phyloP scores from a whole-genome alignment of 2,329 filamentous ascomycete genomes.

The Xylariaceae sp. region DNA sequence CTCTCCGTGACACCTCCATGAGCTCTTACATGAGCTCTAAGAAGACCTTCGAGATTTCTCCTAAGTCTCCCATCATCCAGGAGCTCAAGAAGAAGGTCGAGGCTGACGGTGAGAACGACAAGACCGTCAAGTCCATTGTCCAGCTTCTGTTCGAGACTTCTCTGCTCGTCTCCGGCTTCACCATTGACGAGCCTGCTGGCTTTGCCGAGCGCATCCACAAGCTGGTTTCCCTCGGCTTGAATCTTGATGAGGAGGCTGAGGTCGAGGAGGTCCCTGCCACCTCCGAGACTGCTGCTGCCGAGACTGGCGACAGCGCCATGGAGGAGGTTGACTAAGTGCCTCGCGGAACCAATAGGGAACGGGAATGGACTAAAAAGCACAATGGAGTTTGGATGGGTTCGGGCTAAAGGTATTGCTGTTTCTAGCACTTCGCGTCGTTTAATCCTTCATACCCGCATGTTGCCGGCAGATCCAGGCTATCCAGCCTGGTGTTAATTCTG shows the following conservation, averaged over 20 bases:
- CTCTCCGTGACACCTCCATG: conserved; percentile 99
- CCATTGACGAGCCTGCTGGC: conserved; percentile 96
- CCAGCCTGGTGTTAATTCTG: conserved; percentile 9
- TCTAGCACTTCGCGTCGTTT: conserved; percentile 30
- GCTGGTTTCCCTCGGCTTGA: conserved; percentile 95
- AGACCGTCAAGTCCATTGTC: conserved; percentile 98
- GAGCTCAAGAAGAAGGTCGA: conserved; percentile 99
- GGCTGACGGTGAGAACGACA: conserved; percentile 94
- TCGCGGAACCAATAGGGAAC: conserved; percentile 26
- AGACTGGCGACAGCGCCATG: conserved; percentile 90
- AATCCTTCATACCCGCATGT: conserved; percentile 33
- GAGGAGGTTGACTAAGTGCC: conserved; percentile 93
- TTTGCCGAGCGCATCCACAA: conserved; percentile 99
- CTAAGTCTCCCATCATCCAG: conserved; percentile 95
- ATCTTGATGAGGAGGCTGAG: conserved; percentile 93
- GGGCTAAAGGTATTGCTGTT: conserved; percentile 29
- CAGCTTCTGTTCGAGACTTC: conserved; percentile 99
- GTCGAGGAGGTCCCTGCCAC: conserved; percentile 54
- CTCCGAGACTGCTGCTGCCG: conserved; percentile 59
- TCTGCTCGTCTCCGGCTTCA: conserved; percentile 97
- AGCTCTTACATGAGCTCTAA: conserved; percentile 99
- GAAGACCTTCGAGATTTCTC: conserved; percentile 99
- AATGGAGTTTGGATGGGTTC: conserved; percentile 41
- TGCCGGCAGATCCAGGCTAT: conserved; percentile 13
- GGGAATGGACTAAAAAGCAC: conserved; percentile 39